phyloP scores from a whole-genome alignment of 306 rosid species.

The Delonix regia region DNA sequence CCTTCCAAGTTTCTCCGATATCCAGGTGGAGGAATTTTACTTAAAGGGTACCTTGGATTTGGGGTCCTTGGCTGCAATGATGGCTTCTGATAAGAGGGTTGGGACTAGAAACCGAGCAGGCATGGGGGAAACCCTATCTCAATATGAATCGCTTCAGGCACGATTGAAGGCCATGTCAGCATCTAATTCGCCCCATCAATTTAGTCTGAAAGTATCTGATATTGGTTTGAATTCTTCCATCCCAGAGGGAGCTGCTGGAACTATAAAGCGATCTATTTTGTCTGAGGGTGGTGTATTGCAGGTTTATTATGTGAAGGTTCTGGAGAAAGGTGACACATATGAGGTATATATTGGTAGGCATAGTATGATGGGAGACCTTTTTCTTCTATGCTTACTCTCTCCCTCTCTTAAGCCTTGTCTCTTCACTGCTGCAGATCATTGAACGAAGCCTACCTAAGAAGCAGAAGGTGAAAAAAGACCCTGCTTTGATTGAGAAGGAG shows the following conservation, averaged over 20 bases:
- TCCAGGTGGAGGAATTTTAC: conserved; percentile 84
- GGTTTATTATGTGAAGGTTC: conserved; percentile 92
- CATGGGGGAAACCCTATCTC: conserved; percentile 82
- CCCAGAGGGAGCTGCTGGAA: conserved; percentile 99
- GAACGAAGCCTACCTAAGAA: conserved; percentile 95
- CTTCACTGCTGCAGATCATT: conserved; percentile 69
- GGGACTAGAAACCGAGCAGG: conserved; percentile 67
- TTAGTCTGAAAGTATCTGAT: conserved; percentile 80
- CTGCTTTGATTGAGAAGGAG: conserved; percentile 81
- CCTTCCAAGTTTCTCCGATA: conserved; percentile 87
- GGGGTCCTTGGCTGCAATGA: conserved; percentile 93
- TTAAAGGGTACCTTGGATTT: conserved; percentile 94
- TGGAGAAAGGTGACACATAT: conserved; percentile 98
- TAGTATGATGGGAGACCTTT: not conserved
- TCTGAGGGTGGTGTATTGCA: conserved; percentile 96
- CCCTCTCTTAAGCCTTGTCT: conserved; percentile 23
- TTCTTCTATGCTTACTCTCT: conserved; percentile 14
- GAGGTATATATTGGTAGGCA: conserved; percentile 62
- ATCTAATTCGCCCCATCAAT: conserved; percentile 68
- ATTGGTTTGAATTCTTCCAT: conserved; percentile 72
- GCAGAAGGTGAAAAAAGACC: conserved; percentile 74
- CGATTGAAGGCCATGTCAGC: conserved; percentile 65
- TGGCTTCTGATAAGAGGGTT: conserved; percentile 73
- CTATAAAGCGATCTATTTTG: conserved; percentile 83
- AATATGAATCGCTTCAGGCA: conserved; percentile 84